Evolutionary conservation across 257 asterid species (phyloP), one percentile per base, ranked within the genome.

Genomic region (Euphrasia confusa): DNA sequence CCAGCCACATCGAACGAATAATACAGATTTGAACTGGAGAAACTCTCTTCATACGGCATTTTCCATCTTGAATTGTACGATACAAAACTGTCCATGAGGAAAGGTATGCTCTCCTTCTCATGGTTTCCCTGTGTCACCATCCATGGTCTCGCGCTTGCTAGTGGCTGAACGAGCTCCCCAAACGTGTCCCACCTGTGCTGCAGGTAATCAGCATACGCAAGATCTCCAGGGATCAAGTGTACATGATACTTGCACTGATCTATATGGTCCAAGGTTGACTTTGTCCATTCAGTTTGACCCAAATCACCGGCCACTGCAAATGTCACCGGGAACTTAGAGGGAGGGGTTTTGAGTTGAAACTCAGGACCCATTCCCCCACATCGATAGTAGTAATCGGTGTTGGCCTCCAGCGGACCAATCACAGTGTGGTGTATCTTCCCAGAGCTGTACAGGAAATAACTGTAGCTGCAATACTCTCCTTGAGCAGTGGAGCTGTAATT

Each of bases 71-170:
- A 79, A 79, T 89, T 93, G 70, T 83, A 93, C 10, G 99, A 74
- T 39, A 65, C 60, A 68, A 92, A 92, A 11, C 77, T 58, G 2
- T 83, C 84, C 66, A 71, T 75, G 33, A 93, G 4, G 5, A 85
- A 28, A 1, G 79, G 94, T 58, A 93, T 75, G 15, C 24, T 45
- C 86, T 89, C 99, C 83, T 76, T 73, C 75, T 89, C 97, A 56
- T 84, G 99, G 78, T 93, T 89, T 64, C 99, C 99, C 74, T 89
- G 94, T 10, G 99, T 89, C 77, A 93, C 99, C 99, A 93, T 93
- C 99, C 99, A 93, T 2, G 99, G 99, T 35, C 92, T 87, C 27
- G 85, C 66, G 67, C 99, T 93, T 2, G 99, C 99, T 56, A 89
- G 87, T 2, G 96, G 99, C 81, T 93, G 87, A 67, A 93, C 95